Base-by-base conservation (phyloP, 129 eudicot species). In the Kitagawia praeruptora region DNA sequence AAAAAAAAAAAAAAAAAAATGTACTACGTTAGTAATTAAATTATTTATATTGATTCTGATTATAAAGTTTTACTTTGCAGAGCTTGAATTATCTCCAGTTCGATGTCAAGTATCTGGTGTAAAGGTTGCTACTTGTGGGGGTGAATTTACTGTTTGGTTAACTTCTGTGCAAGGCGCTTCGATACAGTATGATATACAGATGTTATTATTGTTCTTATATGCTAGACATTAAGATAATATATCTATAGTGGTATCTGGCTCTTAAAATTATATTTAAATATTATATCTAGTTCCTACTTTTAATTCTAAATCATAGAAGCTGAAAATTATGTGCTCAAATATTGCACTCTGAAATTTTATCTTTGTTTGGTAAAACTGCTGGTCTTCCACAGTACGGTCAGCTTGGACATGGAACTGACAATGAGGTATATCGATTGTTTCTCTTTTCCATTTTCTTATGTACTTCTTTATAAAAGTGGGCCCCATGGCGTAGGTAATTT, bases 361-460 rank as follows among this genome's bases (percentile, higher is more conserved):
- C 78, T 10, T 49, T 74, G 34, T 15, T 81, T 81, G 75, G 61
- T 49, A 90, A 97, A 71, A 92, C 98, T 85, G 97, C 97, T 84
- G 98, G 98, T 82, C 97, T 95, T 81, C 98, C 98, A 66, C 97
- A 95, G 66, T 92, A 90, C 82, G 98, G 97, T 85, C 98, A 95
- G 84, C 96, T 95, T 79, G 98, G 98, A 46, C 98, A 95, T 86
- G 97, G 97, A 69, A 87, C 97, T 63, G 92, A 95, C 78, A 89
- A 92, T 80, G 98, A 95, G 98, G 98, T 95, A 74, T 5, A n/a
- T n/a, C 1, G 2, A 46, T 75, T 27, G n/a, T 46, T 25, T 75
- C 31, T n/a, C 8, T 12, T 13, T 45, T 25, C 16, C 27, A 14
- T 45, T 74, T 25, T 45, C 25, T 12, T n/a, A n/a, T 41, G 18